phyloP scores from a whole-genome alignment of 768 basidiomycete genomes.

The Suillus paluster region DNA sequence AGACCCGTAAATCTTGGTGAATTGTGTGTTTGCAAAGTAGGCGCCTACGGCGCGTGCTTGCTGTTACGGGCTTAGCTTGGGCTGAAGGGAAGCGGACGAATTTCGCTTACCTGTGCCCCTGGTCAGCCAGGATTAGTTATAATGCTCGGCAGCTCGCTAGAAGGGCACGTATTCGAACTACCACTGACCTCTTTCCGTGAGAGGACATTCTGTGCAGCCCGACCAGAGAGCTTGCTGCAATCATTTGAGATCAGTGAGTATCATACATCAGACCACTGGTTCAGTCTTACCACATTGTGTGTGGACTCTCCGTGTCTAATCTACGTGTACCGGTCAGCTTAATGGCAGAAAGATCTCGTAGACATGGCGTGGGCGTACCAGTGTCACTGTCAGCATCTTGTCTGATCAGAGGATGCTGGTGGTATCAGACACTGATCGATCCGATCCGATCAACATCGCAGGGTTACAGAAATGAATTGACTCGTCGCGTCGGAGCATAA shows the following conservation, averaged over 20 bases:
- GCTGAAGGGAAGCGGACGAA: neutral
- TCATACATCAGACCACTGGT: neutral
- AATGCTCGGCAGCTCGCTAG: neutral
- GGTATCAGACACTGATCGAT: neutral
- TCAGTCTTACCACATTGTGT: slow-evolving; percentile 67
- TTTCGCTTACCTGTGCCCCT: slow-evolving; percentile 1
- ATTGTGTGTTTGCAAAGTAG: slow-evolving; percentile 51
- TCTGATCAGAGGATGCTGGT: neutral
- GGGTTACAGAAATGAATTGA: neutral
- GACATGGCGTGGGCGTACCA: neutral
- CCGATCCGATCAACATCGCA: neutral
- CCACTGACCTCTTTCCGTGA: slow-evolving; percentile 6
- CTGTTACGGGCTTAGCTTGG: slow-evolving; percentile 30
- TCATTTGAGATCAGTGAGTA: neutral
- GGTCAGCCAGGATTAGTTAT: neutral
- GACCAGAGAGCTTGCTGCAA: slow-evolving; percentile 6
- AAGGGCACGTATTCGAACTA: neutral
- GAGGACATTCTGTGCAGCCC: slow-evolving; percentile 6
- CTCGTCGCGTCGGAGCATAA: slow-evolving; percentile 3
- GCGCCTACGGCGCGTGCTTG: slow-evolving; percentile 71
- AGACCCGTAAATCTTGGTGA: slow-evolving; percentile 68
- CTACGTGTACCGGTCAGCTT: slow-evolving; percentile 38
- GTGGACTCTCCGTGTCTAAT: slow-evolving; percentile 79
- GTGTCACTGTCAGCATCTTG: slow-evolving; percentile 6
- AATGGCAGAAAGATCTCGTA: neutral